Percentiles rank a stretch among this genome's conserved stretches.
These are phyloP conservation scores for Colletotrichum lupini DNA, from an alignment of 2,329 filamentous ascomycete species.

Conservation along the genomic window DNA sequence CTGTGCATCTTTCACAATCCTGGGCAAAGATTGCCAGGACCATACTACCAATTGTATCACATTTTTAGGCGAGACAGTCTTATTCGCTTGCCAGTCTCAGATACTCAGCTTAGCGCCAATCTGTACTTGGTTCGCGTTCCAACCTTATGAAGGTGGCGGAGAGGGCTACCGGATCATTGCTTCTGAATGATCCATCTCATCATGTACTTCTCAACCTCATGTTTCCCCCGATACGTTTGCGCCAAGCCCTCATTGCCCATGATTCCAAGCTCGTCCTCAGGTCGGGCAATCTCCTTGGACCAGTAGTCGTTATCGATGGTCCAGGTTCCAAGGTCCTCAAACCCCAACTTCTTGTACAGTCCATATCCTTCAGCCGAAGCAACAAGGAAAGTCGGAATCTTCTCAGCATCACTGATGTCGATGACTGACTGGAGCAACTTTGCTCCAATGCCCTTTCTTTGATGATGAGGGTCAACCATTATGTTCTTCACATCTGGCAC, in stretches of 20 bases:
- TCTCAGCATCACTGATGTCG: slow-evolving; percentile 20
- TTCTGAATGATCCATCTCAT: not conserved
- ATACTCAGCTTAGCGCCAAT: too few species aligned
- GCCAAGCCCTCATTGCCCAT: slow-evolving; percentile 22
- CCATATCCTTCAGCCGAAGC: slow-evolving; percentile 37
- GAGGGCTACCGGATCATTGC: too few species aligned
- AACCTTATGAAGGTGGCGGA: too few species aligned
- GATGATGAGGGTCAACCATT: slow-evolving; percentile 39
- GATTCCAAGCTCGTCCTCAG: slow-evolving; percentile 28
- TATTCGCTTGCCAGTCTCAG: too few species aligned
- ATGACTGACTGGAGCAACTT: slow-evolving; percentile 33
- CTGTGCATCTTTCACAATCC: too few species aligned
- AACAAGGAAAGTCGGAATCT: slow-evolving; percentile 34
- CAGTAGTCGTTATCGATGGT: slow-evolving; percentile 37
- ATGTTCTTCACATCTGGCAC: slow-evolving; percentile 37
- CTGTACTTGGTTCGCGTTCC: too few species aligned
- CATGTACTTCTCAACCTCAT: slow-evolving; percentile 38
- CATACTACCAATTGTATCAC: too few species aligned
- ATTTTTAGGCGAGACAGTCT: too few species aligned
- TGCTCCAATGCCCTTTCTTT: slow-evolving; percentile 37
- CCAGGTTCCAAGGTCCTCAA: slow-evolving; percentile 36
- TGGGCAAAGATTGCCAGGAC: too few species aligned
- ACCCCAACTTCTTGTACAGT: slow-evolving; percentile 37
- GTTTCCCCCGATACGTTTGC: slow-evolving; percentile 33
- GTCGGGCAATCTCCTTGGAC: slow-evolving; percentile 25